Percentiles rank a stretch among this genome's conserved stretches.
Conservation (phyloP, 164 flowering plant genomes). For the Umbellularia californica region DNA sequence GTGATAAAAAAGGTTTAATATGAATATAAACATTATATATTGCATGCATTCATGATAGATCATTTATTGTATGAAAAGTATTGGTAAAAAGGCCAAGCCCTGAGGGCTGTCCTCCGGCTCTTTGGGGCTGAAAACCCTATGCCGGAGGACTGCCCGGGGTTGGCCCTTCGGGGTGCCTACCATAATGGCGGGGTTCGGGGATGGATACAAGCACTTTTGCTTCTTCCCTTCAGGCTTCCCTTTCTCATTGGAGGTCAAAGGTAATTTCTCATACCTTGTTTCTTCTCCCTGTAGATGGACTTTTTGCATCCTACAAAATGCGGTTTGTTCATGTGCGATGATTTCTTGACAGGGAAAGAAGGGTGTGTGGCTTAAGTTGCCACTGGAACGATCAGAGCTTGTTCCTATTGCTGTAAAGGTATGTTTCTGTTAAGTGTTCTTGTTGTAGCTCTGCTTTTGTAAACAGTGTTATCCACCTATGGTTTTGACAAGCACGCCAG, state of each 20-base stretch:
- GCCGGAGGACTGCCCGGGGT: no score
- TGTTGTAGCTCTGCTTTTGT: neutral
- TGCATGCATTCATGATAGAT: no score
- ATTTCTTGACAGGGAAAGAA: constrained; percentile 72
- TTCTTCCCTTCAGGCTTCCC: constrained; percentile 49
- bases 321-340: neutral
- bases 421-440: neutral
- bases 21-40: no score
- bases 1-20: no score
- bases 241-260: constrained; percentile 64
- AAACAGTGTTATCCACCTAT: neutral
- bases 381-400: constrained; percentile 52
- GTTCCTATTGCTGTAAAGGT: constrained; percentile 93
- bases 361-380: constrained; percentile 91
- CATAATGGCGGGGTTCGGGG: no score
- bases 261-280: constrained; percentile 26
- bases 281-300: neutral
- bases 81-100: no score
- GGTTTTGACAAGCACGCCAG: no score
- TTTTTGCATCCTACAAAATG: neutral
- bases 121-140: no score
- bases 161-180: no score
- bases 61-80: no score
- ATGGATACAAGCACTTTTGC: constrained; percentile 48
- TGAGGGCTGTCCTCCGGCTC: no score